Percentiles rank a stretch among this genome's conserved stretches.
Conservation (phyloP, 2,329 filamentous ascomycete genomes). For the Camillea tinctor region DNA sequence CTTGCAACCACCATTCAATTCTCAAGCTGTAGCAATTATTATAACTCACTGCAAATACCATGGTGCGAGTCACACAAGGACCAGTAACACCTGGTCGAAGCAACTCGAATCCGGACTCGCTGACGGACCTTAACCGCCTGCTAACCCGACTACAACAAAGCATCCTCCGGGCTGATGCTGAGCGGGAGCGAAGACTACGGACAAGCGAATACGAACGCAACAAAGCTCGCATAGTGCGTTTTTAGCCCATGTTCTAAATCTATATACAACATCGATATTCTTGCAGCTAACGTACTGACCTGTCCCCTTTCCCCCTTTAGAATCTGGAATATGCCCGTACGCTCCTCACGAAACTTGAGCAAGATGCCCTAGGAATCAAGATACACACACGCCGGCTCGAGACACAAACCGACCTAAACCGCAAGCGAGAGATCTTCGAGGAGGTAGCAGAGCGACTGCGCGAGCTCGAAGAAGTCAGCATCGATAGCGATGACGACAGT, state of each 20-base stretch:
- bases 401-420: constrained; percentile 60
- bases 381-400: constrained; percentile 57
- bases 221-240: constrained; percentile 52
- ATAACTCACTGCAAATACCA: constrained; percentile 7
- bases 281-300: constrained; percentile 2
- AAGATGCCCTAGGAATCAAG: constrained; percentile 61
- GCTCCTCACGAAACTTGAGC: constrained; percentile 68
- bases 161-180: constrained; percentile 60
- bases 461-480: constrained; percentile 63
- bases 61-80: constrained; percentile 33
- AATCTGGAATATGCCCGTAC: constrained; percentile 71
- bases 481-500: constrained; percentile 41
- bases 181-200: constrained; percentile 56
- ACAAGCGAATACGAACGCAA: constrained; percentile 66
- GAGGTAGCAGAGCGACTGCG: constrained; percentile 63
- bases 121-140: constrained; percentile 60
- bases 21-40: neutral
- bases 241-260: neutral
- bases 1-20: neutral
- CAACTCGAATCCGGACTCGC: constrained; percentile 35
- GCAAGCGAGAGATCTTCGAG: constrained; percentile 66
- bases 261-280: neutral
- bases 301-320: constrained; percentile 37
- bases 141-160: constrained; percentile 64
- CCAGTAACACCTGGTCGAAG: constrained; percentile 28